Evolutionary conservation across 2,329 filamentous ascomycete species (phyloP).

Genomic region (Xylaria sp.): DNA sequence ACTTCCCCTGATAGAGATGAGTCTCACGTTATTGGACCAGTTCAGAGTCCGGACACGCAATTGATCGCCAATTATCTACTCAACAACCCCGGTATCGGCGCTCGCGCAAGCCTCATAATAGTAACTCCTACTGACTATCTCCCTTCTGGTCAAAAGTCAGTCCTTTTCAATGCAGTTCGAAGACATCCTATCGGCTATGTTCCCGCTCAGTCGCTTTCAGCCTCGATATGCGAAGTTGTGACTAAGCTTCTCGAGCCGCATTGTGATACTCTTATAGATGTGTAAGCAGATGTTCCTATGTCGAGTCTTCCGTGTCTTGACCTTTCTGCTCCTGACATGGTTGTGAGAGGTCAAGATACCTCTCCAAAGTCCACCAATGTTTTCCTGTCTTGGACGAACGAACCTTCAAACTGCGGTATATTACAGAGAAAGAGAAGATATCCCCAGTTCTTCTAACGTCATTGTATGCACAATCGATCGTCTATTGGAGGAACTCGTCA

Average conservation of each 20-base stretch:
- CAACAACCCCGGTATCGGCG: background rate
- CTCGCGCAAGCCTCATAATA: background rate
- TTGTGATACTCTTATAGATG: background rate
- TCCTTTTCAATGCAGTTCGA: constrained; percentile 11
- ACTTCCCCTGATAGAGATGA: background rate
- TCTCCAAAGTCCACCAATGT: constrained; percentile 64
- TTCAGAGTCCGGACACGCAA: constrained; percentile 7
- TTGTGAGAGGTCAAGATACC: background rate
- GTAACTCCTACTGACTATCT: background rate
- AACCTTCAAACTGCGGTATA: constrained; percentile 61
- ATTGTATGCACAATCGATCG: constrained; percentile 66
- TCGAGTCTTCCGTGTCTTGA: background rate
- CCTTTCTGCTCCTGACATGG: background rate
- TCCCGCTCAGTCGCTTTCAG: background rate
- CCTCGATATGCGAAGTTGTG: constrained; percentile 9
- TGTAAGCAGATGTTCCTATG: constrained; percentile 4
- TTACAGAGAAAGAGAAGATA: constrained; percentile 57
- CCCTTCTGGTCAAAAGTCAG: background rate
- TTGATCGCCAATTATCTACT: constrained; percentile 4
- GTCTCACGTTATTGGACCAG: constrained; percentile 7
- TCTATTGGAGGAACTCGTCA: constrained; percentile 63
- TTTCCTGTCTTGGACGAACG: constrained; percentile 69
- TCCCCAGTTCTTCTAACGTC: constrained; percentile 67
- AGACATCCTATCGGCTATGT: constrained; percentile 3
- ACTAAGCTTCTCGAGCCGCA: constrained; percentile 8